Evolutionary conservation across 2,329 filamentous ascomycete species (phyloP), one percentile per base, ranked within the genome.

Genomic region (Talaromyces atroroseus): DNA sequence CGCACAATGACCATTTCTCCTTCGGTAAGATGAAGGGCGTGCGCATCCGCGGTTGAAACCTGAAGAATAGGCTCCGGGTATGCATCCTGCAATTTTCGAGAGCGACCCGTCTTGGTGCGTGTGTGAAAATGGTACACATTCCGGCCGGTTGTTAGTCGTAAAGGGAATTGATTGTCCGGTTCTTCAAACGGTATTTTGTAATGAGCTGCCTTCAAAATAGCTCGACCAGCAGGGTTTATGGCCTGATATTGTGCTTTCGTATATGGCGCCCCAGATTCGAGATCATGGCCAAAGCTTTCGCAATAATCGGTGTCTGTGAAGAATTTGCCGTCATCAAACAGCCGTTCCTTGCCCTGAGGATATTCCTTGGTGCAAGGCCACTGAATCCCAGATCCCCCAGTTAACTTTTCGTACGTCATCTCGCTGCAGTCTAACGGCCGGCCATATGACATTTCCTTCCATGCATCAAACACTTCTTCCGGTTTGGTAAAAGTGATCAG

Each of bases 51-150:
- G 40, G 58, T 49, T 0, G 66, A 71, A 6, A 74, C 53, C 14
- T 64, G 60, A 2, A 72, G 59, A 20, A 63, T 60, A 0, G 71
- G 67, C 49, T 70, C 68, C 0, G 64, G 63, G 53, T 64, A 64
- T 0, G 65, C 65, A 18, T 66, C 57, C 55, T 71, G 69, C 53
- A 74, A 59, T 29, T 58, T 57, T 24, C 64, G 65, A 11, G 59
- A 54, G 16, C 71, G 55, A 3, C 71, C 71, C 1, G 69, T 74
- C 60, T 73, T 73, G 1, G 71, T 72, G 11, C 71, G 59, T 2
- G 71, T 74, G 58, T 73, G 71, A 58, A 73, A 73, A 24, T 73
- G 71, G 48, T 67, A 62, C 2, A 66, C 66, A 36, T 69, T 68
- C 3, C 71, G 61, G 1, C 70, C 71, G 0, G 71, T 74, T 0